Evolutionary conservation across 148 eudicot species (phyloP).

Genomic region (Rhododendron simsii): DNA sequence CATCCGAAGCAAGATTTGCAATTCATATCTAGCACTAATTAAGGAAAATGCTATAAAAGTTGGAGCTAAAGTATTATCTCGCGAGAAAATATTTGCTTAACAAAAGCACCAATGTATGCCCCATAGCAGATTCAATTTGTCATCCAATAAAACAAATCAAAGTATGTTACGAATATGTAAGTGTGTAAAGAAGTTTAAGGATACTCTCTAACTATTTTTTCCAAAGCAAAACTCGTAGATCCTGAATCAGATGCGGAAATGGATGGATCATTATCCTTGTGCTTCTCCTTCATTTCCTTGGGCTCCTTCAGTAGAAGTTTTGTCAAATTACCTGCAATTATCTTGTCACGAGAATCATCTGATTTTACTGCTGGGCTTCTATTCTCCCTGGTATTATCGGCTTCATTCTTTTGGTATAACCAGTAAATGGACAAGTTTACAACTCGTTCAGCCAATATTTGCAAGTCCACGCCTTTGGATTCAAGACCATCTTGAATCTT

Average conservation of each 20-base stretch:
- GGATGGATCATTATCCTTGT: constrained; percentile 21
- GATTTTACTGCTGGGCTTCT: constrained; percentile 30
- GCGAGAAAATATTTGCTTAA: neutral
- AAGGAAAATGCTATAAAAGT: constrained; percentile 34
- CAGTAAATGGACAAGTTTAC: constrained; percentile 60
- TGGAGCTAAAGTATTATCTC: neutral
- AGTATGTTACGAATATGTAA: neutral
- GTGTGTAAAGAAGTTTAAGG: constrained; percentile 31
- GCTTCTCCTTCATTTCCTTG: constrained; percentile 52
- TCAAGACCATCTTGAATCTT: constrained; percentile 67
- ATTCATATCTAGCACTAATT: constrained; percentile 58
- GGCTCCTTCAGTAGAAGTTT: constrained; percentile 60
- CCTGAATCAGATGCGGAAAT: constrained; percentile 16
- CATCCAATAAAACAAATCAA: neutral
- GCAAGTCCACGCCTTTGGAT: constrained; percentile 64
- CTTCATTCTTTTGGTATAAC: constrained; percentile 36
- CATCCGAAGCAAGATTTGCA: constrained; percentile 85
- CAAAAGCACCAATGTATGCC: neutral
- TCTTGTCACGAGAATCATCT: constrained; percentile 33
- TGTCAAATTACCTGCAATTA: constrained; percentile 32
- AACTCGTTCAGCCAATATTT: constrained; percentile 64
- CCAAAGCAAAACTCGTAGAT: constrained; percentile 23
- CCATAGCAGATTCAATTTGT: neutral
- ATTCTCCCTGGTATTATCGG: constrained; percentile 20
- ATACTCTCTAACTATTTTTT: constrained; percentile 68